Conservation (phyloP, 73 alveolate genomes). For the Blepharisma japonicum region DNA sequence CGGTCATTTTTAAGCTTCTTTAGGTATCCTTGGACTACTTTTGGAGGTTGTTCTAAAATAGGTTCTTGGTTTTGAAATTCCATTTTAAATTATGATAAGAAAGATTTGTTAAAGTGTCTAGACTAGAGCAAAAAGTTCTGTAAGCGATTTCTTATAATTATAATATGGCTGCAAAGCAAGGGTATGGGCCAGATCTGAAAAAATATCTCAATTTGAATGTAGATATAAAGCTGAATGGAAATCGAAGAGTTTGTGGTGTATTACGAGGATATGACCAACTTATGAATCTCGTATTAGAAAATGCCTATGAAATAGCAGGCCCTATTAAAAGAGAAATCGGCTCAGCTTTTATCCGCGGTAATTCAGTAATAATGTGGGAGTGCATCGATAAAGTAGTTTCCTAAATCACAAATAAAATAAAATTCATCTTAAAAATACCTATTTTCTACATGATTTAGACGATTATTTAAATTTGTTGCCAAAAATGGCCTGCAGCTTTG, state of each 20-base stretch:
- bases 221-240: constrained; percentile 66
- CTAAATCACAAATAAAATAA: not conserved
- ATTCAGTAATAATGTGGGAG: constrained; percentile 88
- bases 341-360: constrained; percentile 87
- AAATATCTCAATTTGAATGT: constrained; percentile 56
- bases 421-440: no score
- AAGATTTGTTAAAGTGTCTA: no score
- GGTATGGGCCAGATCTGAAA: constrained; percentile 70
- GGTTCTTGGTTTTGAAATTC: no score
- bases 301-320: constrained; percentile 58
- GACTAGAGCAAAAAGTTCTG: no score
- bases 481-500: not conserved
- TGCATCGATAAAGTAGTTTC: constrained; percentile 75
- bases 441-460: no score
- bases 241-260: constrained; percentile 70
- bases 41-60: no score
- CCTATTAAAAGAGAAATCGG: constrained; percentile 80
- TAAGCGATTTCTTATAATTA: no score
- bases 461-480: no score
- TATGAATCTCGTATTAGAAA: constrained; percentile 85
- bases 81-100: no score
- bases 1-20: no score
- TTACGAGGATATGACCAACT: constrained; percentile 87
- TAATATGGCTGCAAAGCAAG: constrained; percentile 62
- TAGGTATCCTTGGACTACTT: no score